Evolutionary conservation across 305 asterid species (phyloP), one percentile per base, ranked within the genome.

Genomic region (Ruellia speciosa): DNA sequence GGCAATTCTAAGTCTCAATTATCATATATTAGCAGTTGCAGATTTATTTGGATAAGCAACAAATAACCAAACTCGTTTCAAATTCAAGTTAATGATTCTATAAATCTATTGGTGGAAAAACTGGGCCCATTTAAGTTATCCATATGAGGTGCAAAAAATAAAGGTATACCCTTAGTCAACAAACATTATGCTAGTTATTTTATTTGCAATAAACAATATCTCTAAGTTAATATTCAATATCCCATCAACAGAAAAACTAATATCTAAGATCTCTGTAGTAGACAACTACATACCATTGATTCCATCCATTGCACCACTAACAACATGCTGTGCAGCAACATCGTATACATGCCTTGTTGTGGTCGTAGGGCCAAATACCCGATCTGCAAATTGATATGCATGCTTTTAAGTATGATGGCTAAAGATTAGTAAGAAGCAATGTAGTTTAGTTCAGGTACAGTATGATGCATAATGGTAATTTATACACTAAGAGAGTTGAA

Each of bases 361-460:
- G 59, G 99, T 93, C n/a, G 96, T 93, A 53, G 99, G 97, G 56
- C 99, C 97, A 81, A 93, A 93, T 37, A 93, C 99, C 56, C 88
- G 85, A 80, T 93, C 99, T 93, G 92, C 37, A 65, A 50, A 67
- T 55, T 24, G 28, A 46, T 50, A 64, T 63, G 56, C 62, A 52
- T n/a, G 53, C 60, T 11, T 19, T 55, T 37, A 37, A 57, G 60
- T 52, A 55, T 69, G 54, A 58, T 48, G 16, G 40, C 18, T 34
- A 46, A 60, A 49, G 40, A 54, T 57, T 59, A 53, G 19, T 34
- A 60, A 33, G 62, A 46, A 52, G 57, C 52, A 62, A 7, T 33
- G 4, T 56, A 12, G 49, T n/a, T 48, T 59, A 20, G 56, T 48
- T 37, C 12, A 37, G 41, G 0, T 37, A n/a, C 3, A 45, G 10